Base-by-base conservation (phyloP, 1,139 yeast genomes). In the Kodamaea derodonti region DNA sequence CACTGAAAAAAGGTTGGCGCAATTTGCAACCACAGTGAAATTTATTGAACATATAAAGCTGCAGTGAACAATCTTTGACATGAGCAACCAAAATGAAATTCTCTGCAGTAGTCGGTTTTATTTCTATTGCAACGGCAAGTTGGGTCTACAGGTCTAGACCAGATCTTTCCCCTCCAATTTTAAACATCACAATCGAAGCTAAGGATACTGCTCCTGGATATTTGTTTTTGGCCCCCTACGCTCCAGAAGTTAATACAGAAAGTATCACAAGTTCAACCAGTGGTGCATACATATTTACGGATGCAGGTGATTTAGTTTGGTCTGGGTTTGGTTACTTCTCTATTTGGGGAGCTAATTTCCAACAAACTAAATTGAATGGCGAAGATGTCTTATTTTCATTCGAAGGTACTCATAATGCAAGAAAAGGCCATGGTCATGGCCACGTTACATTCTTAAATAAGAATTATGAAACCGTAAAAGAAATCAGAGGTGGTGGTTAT, bases 341-440 rank as follows among this genome's bases (percentile, higher is more conserved):
- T 7, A 60, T 54, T 29, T 53, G 64, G 60, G 54, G 60, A 1
- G 47, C 61, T 23, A 60, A 62, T 38, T 58, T 61, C 42, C 67
- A 62, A 41, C 56, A 57, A 4, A 55, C 52, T n/a, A 40, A 31
- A 14, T 35, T 52, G 27, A 38, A 56, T 23, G 63, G 58, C 2
- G 40, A 54, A 27, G 56, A 53, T 33, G 43, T 53, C 13, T 40
- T 61, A 13, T 60, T 54, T 35, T 50, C 60, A 4, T 59, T 60
- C 40, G 66, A 61, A 46, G 67, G 65, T 4, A 47, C 55, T 22
- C 64, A 57, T 36, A 59, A 60, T 33, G 48, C 62, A 2, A 47
- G 46, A 14, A 55, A 54, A 35, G 68, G 66, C 5, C 65, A 61
- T 40, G 66, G 67, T 1, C 63, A 58, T 38, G 67, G 67, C n/a